Evolutionary conservation across 2,329 filamentous ascomycete species (phyloP), one percentile per base, ranked within the genome.

Genomic region (Penicillium sp.): DNA sequence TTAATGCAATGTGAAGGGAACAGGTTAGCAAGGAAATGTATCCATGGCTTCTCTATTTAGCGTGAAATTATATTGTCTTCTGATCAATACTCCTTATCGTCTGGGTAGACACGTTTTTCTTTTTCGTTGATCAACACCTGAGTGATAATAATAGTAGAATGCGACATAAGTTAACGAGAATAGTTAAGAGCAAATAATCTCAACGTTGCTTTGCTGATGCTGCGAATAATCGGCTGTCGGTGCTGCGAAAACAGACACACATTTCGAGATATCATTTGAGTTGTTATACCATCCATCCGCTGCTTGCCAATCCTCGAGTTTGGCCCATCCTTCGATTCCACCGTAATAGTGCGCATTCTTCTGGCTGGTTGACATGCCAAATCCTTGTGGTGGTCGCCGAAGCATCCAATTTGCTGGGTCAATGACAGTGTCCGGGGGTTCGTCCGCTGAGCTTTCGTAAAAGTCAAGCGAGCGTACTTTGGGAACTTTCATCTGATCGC

Each of bases 321-420:
- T 74, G 57, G 75, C 72, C 60, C 71, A 69, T 71, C 71, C 75
- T 7, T 72, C 74, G 6, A 65, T 61, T 9, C 68, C 68, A 50
- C 72, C 71, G 56, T 75, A 71, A 48, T 74, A 76, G 62, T 71
- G 75, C 5, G 64, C 64, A n/a, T 68, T 63, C 45, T 64, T 65
- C 52, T 76, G 72, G 30, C 66, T 68, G 8, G 63, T 66, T 5
- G 72, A 71, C 58, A 71, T 64, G 11, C 62, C 63, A 56, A 70
- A 66, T 0, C 74, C 74, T 53, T 75, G 72, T 1, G 71, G 74
- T 4, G 74, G 74, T 48, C 65, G 72, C 43, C 67, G 71, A 38
- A 76, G 64, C 28, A 74, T 68, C 74, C 74, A 76, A 50, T 68
- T 67, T 5, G 68, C 70, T 11, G 74, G 68, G 20, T 76, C 73